These are phyloP conservation scores for Ceratocystis colombiana DNA, from an alignment of 2,329 filamentous ascomycete genomes.

Conservation along the genomic window DNA sequence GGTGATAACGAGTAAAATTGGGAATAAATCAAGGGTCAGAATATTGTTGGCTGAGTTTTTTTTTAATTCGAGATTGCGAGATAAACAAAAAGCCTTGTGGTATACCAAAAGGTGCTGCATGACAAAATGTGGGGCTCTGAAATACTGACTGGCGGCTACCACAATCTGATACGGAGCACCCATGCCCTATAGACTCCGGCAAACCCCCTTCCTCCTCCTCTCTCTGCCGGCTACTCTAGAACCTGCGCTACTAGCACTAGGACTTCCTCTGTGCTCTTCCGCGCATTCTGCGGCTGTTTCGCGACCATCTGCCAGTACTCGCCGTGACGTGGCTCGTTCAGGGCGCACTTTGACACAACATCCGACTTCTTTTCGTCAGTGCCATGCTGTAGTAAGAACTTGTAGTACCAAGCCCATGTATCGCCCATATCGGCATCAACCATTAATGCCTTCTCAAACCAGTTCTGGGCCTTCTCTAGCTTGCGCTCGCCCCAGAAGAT, in stretches of 20 bases:
- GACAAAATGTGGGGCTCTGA: too few relatives aligned
- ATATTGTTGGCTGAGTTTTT: too few relatives aligned
- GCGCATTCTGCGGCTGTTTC: slow-evolving; percentile 76
- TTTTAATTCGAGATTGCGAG: too few relatives aligned
- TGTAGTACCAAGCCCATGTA: slow-evolving; percentile 97
- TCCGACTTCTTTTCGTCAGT: slow-evolving; percentile 86
- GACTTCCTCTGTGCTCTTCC: slow-evolving; percentile 66
- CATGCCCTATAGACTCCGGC: too few relatives aligned
- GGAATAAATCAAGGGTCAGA: too few relatives aligned
- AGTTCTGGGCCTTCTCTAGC: slow-evolving; percentile 86
- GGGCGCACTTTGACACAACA: slow-evolving; percentile 66
- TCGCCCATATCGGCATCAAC: slow-evolving; percentile 81
- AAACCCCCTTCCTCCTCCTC: not conserved
- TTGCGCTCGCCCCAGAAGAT: slow-evolving; percentile 94
- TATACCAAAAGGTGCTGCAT: too few relatives aligned
- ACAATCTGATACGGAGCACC: too few relatives aligned
- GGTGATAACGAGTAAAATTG: too few relatives aligned
- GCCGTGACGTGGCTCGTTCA: slow-evolving; percentile 82
- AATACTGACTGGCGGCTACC: too few relatives aligned
- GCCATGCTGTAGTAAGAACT: slow-evolving; percentile 84
- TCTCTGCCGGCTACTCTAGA: slow-evolving; percentile 29
- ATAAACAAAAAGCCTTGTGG: too few relatives aligned
- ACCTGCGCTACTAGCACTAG: slow-evolving; percentile 62
- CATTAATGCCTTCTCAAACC: slow-evolving; percentile 94
- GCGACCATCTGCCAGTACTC: slow-evolving; percentile 81